Conservation (phyloP, 495 filamentous ascomycete species). For the Astrothelium subdiscretum region DNA sequence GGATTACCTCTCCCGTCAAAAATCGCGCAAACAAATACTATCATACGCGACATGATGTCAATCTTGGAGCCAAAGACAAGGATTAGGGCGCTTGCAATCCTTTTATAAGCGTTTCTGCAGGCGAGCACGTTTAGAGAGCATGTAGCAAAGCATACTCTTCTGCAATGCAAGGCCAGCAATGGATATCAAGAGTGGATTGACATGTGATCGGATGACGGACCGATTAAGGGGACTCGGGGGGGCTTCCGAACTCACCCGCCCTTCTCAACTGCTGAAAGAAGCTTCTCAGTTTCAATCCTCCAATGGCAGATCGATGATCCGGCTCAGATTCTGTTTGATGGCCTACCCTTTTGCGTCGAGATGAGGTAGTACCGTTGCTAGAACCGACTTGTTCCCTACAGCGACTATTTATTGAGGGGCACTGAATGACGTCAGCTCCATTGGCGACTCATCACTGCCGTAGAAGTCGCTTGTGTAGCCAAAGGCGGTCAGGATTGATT, state of each 20-base stretch:
- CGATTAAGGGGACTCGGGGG: too few relatives aligned
- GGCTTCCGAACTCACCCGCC: neutral
- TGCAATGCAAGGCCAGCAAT: neutral
- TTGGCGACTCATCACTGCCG: neutral
- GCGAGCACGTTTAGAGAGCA: neutral
- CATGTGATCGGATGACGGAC: too few relatives aligned
- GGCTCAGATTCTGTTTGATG: neutral
- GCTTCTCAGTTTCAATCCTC: neutral
- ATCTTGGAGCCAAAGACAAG: neutral
- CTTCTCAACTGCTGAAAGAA: neutral
- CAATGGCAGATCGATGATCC: neutral
- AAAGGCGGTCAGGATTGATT: neutral
- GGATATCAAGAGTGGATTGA: too few relatives aligned
- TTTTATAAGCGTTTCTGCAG: neutral
- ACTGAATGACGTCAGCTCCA: neutral
- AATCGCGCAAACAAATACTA: neutral
- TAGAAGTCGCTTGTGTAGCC: too few relatives aligned
- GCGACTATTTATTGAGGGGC: too few relatives aligned
- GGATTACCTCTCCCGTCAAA: slow-evolving; percentile 2
- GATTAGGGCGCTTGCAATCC: neutral
- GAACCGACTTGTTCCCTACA: too few relatives aligned
- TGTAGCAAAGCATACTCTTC: neutral
- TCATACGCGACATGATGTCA: neutral
- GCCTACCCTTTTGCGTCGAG: neutral
- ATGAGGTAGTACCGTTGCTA: too few relatives aligned